Evolutionary conservation across 75 land plant genomes (phyloP).

Genomic region (Picea glauca): DNA sequence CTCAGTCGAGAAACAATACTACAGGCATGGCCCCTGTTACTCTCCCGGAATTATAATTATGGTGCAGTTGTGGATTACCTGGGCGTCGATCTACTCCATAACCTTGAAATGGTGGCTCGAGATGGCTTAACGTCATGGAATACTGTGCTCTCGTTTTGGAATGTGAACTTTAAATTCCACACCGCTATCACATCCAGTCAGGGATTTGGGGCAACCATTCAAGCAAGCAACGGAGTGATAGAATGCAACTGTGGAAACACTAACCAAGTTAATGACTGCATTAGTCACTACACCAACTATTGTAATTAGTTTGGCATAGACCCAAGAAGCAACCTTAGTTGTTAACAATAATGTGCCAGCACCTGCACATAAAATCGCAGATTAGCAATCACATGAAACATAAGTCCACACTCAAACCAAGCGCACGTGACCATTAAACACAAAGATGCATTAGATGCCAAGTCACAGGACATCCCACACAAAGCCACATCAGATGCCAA

Average conservation of each 20-base stretch:
- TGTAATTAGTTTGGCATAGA: conserved; percentile 28
- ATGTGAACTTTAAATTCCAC: conserved; percentile 3
- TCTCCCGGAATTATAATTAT: too few species aligned
- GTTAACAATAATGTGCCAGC: conserved; percentile 3
- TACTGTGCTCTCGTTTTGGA: conserved; percentile 6
- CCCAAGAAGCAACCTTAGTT: conserved; percentile 30
- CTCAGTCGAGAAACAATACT: too few species aligned
- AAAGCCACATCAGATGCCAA: too few species aligned
- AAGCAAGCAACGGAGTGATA: conserved; percentile 21
- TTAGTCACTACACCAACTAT: conserved; percentile 21
- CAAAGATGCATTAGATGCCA: too few species aligned
- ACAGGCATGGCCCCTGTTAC: too few species aligned
- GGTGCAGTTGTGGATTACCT: too few species aligned
- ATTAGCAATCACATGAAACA: too few species aligned
- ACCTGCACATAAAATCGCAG: too few species aligned
- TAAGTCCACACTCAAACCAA: too few species aligned
- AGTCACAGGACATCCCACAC: too few species aligned
- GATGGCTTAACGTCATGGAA: neutral
- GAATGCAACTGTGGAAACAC: conserved; percentile 29
- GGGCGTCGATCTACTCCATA: too few species aligned
- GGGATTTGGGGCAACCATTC: conserved; percentile 43
- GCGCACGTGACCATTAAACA: too few species aligned
- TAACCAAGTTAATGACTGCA: conserved; percentile 9
- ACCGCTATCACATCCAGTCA: conserved; percentile 11
- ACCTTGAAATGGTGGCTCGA: neutral